A percentile compares a stretch with the other conserved stretches of the same genome.
These are phyloP conservation scores for Betula pendula DNA, from an alignment of 306 rosid genomes.

Conservation along the genomic window DNA sequence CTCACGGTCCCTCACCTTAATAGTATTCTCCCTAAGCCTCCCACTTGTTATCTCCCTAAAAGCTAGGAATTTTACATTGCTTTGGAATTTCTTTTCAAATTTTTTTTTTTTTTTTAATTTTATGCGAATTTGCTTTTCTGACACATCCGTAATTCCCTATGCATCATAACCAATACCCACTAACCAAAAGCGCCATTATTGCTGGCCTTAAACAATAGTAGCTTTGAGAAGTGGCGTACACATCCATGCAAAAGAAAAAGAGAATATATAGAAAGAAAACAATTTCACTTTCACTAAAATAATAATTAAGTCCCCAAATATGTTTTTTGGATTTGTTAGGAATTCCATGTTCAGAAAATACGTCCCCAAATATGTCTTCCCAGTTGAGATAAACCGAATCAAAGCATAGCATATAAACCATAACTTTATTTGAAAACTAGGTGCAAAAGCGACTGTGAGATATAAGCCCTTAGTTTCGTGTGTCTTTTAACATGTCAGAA, in stretches of 20 bases:
- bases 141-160: neutral
- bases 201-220: neutral
- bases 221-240: constrained; percentile 10
- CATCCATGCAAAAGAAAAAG: constrained; percentile 4
- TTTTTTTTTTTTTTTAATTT: neutral
- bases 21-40: neutral
- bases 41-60: neutral
- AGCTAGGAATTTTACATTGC: too few species aligned
- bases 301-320: neutral
- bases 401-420: neutral
- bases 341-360: neutral
- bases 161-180: constrained; percentile 34
- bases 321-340: constrained; percentile 5
- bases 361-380: neutral
- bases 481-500: too few species aligned
- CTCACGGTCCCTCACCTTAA: neutral
- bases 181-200: constrained; percentile 25
- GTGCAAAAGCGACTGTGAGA: neutral
- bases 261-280: neutral
- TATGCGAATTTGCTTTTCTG: constrained; percentile 10
- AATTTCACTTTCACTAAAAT: neutral
- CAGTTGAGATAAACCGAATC: neutral
- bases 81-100: constrained; percentile 11
- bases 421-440: neutral
- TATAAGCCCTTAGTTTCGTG: neutral